Evolutionary conservation across 257 asterid genomes (phyloP), one percentile per base, ranked within the genome.

Genomic region (Ajuga chamaepitys): DNA sequence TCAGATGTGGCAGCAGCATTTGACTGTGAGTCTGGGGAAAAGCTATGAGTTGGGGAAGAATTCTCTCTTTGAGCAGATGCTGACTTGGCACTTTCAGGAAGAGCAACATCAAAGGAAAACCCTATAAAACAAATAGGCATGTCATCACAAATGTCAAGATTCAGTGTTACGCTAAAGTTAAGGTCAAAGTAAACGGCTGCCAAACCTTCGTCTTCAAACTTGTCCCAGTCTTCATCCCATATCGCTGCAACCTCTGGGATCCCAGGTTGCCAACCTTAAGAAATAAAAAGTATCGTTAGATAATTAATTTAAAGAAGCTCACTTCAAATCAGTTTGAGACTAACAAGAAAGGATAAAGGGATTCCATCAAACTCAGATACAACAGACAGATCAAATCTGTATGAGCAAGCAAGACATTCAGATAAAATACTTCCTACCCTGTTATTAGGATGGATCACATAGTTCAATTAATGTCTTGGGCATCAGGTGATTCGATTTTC

Each of bases 221-320:
- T 94, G 83, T 94, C 99, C 99, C 99, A 94, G 44, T 94, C 99
- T 82, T 94, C 99, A 78, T 94, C 98, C 99, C 99, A 94, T 58
- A 88, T 78, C 68, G 81, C 88, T 51, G 95, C 90, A 50, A 83
- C 53, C 77, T 86, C 98, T 2, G 98, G 95, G 54, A 94, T 71
- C 56, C 99, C 99, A 63, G 95, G 98, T 48, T 81, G 88, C 99
- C 99, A 94, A 58, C 98, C 99, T 94, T 78, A 13, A 76, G 44
- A 65, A 74, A 60, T 58, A 20, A 67, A 54, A 41, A 55, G 37
- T 30, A 17, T 20, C 32, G 54, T 35, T 32, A 25, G 56, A 48
- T 38, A 35, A 32, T 16, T 40, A 62, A 45, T 50, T 30, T 48
- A 57, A 60, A 30, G 71, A 34, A 26, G 57, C 45, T 10, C 3